Conservation (phyloP, 805 yeast species). For the Candida boidinii region DNA sequence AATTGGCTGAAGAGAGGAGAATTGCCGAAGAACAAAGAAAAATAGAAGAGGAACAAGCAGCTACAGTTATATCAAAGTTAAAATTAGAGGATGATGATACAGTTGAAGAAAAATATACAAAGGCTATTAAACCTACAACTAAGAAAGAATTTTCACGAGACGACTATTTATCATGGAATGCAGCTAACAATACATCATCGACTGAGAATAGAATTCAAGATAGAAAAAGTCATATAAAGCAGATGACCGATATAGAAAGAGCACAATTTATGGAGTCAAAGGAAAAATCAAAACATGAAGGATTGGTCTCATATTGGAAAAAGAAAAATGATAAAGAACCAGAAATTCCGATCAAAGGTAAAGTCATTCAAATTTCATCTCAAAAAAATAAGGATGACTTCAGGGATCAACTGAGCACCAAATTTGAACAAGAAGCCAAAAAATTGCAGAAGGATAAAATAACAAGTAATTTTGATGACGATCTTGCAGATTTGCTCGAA, state of each 20-base stretch:
- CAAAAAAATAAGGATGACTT: conserved; percentile 10
- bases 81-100: conserved; percentile 3
- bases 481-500: conserved; percentile 15
- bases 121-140: conserved; percentile 1
- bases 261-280: conserved; percentile 14
- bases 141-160: conserved; percentile 7
- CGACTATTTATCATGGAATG: conserved; percentile 10
- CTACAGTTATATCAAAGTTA: conserved; percentile 5
- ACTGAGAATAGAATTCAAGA: not conserved
- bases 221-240: conserved; percentile 2
- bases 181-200: not conserved
- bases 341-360: conserved; percentile 5
- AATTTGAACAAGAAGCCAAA: conserved; percentile 4
- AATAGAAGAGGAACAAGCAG: conserved; percentile 4
- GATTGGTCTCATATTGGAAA: conserved; percentile 9
- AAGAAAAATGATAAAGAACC: conserved; percentile 3
- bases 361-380: conserved; percentile 10
- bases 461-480: conserved; percentile 8
- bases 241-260: conserved; percentile 13
- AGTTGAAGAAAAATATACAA: conserved; percentile 1
- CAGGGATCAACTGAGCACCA: conserved; percentile 6
- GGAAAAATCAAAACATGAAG: conserved; percentile 13
- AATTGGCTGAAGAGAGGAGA: conserved; percentile 3
- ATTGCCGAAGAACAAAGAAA: not conserved
- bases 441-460: too few species aligned